phyloP scores from a whole-genome alignment of 345 rosid species.

The Eucalyptus brandiana region DNA sequence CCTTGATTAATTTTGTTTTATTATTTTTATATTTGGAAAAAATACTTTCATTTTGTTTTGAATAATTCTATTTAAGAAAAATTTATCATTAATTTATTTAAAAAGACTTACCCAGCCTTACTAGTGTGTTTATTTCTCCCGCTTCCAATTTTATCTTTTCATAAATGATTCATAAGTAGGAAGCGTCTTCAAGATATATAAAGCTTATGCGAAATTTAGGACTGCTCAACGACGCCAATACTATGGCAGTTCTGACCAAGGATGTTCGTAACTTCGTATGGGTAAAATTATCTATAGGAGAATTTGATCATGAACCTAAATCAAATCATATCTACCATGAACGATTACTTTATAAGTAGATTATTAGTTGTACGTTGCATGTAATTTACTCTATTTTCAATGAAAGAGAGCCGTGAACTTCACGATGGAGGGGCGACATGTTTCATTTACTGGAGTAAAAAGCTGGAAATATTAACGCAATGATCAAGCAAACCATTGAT shows the following conservation, averaged over 20 bases:
- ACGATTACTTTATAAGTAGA: neutral
- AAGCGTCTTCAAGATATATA: neutral
- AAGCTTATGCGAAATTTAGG: neutral
- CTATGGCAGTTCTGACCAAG: neutral
- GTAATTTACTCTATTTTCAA: neutral
- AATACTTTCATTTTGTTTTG: too few relatives aligned
- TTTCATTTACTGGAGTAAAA: neutral
- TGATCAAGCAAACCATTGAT: neutral
- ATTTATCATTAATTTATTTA: neutral
- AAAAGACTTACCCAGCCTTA: too few relatives aligned
- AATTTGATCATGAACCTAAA: neutral
- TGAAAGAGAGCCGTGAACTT: neutral
- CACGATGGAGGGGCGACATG: neutral
- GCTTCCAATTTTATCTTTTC: neutral
- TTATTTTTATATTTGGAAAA: too few relatives aligned
- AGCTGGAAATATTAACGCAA: too few relatives aligned
- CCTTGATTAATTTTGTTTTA: neutral
- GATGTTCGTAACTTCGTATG: neutral
- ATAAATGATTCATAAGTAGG: neutral
- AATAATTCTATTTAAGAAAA: neutral
- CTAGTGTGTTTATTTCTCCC: neutral
- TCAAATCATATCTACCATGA: neutral
- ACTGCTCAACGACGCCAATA: neutral
- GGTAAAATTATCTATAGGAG: neutral
- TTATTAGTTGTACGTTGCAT: neutral